These are phyloP conservation scores for Oryza meyeriana DNA, from an alignment of 176 grass and related monocot species.

Conservation along the genomic window DNA sequence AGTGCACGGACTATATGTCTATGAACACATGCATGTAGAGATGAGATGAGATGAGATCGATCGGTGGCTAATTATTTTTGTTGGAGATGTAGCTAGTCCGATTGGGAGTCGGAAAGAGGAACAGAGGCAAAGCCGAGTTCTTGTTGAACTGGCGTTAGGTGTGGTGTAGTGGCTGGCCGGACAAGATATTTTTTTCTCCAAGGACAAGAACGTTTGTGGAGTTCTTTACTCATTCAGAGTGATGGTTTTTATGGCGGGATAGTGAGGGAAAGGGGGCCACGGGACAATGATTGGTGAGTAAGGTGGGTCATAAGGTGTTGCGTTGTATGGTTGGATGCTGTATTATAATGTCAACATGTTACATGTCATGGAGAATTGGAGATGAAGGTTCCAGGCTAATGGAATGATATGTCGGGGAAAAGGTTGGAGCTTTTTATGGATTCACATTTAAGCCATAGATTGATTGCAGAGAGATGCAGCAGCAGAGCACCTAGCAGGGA, in stretches of 20 bases:
- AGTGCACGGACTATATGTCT: neutral
- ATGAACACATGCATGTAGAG: neutral
- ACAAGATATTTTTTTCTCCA: neutral
- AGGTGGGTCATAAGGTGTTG: neutral
- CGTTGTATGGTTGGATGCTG: neutral
- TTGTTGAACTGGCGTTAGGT: constrained; percentile 25
- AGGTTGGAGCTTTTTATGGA: neutral
- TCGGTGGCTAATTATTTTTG: neutral
- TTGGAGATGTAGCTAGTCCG: neutral
- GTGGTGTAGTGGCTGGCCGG: neutral
- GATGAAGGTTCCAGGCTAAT: constrained; percentile 5
- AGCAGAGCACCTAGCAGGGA: neutral
- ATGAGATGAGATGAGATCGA: neutral
- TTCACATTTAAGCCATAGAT: neutral
- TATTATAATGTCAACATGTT: neutral
- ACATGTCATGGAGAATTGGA: neutral
- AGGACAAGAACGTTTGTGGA: neutral
- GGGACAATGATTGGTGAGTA: neutral
- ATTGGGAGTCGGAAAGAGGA: neutral
- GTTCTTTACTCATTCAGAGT: neutral
- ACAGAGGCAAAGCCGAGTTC: neutral
- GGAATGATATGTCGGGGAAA: neutral
- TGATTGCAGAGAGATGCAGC: neutral
- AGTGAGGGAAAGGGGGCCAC: constrained; percentile 17
- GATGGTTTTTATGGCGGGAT: neutral